Evolutionary conservation across 306 rosid species (phyloP).

Genomic region (Rubus parviflorus): DNA sequence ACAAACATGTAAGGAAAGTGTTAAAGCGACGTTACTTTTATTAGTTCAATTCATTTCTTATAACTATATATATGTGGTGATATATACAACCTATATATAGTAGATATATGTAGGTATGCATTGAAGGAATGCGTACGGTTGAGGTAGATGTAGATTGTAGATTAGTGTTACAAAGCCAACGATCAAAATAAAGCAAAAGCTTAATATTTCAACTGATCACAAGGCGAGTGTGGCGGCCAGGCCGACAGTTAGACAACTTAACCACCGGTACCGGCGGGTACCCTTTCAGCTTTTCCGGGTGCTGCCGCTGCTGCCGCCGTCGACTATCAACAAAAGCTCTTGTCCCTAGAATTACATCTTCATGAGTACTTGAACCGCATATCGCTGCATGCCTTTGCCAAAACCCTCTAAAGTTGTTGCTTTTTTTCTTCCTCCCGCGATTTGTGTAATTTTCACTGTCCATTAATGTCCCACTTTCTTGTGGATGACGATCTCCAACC

Average conservation of each 20-base stretch:
- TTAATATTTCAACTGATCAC: constrained; percentile 7
- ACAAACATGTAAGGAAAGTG: too few species aligned
- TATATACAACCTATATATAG: too few species aligned
- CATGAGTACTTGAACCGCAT: constrained; percentile 45
- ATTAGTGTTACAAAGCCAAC: background rate
- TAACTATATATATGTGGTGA: too few species aligned
- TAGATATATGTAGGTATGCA: background rate
- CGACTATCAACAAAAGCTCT: background rate
- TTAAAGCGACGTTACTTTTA: too few species aligned
- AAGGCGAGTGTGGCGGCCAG: background rate
- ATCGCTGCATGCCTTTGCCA: constrained; percentile 40
- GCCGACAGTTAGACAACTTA: constrained; percentile 19
- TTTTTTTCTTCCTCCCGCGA: constrained; percentile 24
- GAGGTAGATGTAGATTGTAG: background rate
- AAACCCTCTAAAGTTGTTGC: constrained; percentile 42
- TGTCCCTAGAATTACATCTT: constrained; percentile 47
- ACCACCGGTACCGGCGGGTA: background rate
- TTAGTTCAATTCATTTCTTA: too few species aligned
- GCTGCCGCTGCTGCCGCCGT: background rate
- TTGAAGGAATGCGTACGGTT: background rate
- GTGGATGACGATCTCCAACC: background rate
- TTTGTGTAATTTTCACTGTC: background rate
- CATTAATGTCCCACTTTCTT: background rate
- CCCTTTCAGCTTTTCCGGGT: constrained; percentile 18
- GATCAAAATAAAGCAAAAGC: background rate